phyloP scores from a whole-genome alignment of 1,139 yeast genomes.

The Candida labiduridarum region DNA sequence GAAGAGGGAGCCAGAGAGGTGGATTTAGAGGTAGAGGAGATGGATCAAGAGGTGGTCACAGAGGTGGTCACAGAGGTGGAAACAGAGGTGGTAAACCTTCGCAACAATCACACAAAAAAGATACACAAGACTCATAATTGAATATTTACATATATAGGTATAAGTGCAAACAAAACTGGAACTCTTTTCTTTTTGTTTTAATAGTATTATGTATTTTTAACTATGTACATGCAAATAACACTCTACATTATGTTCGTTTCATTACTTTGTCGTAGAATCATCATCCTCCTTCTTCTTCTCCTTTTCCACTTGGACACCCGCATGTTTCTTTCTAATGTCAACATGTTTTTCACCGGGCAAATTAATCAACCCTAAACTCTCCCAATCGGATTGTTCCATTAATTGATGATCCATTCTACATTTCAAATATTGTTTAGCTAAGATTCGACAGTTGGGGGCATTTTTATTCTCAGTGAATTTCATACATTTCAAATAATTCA shows the following conservation, averaged over 20 bases:
- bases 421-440: constrained; percentile 78
- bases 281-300: not conserved
- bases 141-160: not conserved
- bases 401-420: constrained; percentile 91
- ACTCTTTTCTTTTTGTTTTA: not conserved
- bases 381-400: constrained; percentile 86
- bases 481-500: constrained; percentile 75
- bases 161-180: not conserved
- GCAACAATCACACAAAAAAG: not conserved
- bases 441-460: constrained; percentile 83
- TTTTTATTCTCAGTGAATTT: constrained; percentile 77
- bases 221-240: not conserved
- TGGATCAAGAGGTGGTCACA: constrained; percentile 4
- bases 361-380: constrained; percentile 66
- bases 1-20: constrained; percentile 17
- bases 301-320: not conserved
- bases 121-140: not conserved
- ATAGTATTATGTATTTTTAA: not conserved
- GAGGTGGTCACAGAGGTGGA: constrained; percentile 25
- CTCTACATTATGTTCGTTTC: not conserved
- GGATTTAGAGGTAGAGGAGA: constrained; percentile 20
- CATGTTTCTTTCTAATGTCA: constrained; percentile 29
- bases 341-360: constrained; percentile 49
- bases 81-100: constrained; percentile 7
- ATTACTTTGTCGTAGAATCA: not conserved